Evolutionary conservation across 2,329 filamentous ascomycete genomes (phyloP).

Genomic region (Metarhizium rileyi): DNA sequence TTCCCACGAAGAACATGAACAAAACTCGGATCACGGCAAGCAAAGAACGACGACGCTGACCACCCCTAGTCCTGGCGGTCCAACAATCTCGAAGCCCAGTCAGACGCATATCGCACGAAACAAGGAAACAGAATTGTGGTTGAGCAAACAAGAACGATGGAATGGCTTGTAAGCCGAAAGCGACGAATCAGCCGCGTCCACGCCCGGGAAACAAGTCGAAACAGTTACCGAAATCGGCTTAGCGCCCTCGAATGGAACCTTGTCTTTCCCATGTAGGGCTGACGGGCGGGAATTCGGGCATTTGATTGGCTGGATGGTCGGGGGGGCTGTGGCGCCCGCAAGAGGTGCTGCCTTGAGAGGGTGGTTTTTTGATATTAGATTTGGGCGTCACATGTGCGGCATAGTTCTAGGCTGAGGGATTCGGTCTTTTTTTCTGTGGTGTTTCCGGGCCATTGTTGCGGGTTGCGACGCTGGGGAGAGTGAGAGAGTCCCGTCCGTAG

Average conservation of each 20-base stretch:
- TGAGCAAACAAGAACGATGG: neutral
- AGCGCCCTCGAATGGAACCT: neutral
- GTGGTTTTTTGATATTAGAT: too few relatives aligned
- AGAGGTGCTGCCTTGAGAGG: neutral
- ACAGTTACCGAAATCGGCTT: constrained; percentile 2
- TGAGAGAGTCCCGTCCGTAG: too few relatives aligned
- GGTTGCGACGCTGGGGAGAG: too few relatives aligned
- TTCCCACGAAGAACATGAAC: neutral
- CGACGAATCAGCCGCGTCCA: neutral
- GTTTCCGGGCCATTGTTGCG: too few relatives aligned
- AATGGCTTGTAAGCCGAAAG: neutral
- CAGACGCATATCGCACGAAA: neutral
- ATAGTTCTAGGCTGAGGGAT: too few relatives aligned
- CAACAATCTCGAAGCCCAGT: neutral
- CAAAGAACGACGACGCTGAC: neutral
- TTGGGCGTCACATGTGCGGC: too few relatives aligned
- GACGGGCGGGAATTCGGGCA: neutral
- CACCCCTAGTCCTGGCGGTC: neutral
- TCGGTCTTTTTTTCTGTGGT: too few relatives aligned
- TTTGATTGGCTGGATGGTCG: neutral
- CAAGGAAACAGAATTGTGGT: neutral
- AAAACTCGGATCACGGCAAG: neutral
- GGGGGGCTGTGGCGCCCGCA: neutral
- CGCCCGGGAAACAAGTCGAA: neutral
- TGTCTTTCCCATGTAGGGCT: neutral